Conservation (phyloP, 257 asterid species). For the Nicotiana obtusifolia region DNA sequence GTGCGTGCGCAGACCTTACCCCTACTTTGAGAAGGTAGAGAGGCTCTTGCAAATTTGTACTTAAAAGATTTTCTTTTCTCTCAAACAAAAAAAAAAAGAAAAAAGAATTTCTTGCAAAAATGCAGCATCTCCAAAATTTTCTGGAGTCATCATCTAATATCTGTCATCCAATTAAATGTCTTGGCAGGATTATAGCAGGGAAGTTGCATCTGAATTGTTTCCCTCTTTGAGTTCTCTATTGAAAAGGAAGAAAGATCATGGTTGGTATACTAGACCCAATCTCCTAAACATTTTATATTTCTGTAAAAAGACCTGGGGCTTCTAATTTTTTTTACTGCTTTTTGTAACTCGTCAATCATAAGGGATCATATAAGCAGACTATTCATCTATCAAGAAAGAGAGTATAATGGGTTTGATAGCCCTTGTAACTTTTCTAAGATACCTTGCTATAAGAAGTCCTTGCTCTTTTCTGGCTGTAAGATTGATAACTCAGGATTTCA, state of each 20-base stretch:
- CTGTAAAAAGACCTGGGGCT: not conserved
- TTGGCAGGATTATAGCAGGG: conserved; percentile 72
- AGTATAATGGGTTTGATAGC: too few relatives aligned
- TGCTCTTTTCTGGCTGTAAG: not conserved
- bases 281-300: not conserved
- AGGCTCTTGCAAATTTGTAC: too few relatives aligned
- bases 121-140: not conserved
- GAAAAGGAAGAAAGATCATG: conserved; percentile 84
- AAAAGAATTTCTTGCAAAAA: not conserved
- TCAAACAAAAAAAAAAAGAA: too few relatives aligned
- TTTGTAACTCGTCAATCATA: not conserved
- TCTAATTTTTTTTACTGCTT: not conserved
- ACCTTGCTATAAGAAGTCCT: not conserved
- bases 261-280: conserved; percentile 20
- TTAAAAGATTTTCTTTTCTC: too few relatives aligned
- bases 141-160: not conserved
- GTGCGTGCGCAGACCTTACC: too few relatives aligned
- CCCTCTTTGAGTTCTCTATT: conserved; percentile 50
- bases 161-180: not conserved
- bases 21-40: too few relatives aligned
- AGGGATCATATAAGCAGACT: not conserved
- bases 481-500: not conserved
- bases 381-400: not conserved
- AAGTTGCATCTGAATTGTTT: conserved; percentile 53
- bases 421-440: not conserved